Conservation (phyloP, 495 filamentous ascomycete genomes). For the Aspergillus nidulans region DNA sequence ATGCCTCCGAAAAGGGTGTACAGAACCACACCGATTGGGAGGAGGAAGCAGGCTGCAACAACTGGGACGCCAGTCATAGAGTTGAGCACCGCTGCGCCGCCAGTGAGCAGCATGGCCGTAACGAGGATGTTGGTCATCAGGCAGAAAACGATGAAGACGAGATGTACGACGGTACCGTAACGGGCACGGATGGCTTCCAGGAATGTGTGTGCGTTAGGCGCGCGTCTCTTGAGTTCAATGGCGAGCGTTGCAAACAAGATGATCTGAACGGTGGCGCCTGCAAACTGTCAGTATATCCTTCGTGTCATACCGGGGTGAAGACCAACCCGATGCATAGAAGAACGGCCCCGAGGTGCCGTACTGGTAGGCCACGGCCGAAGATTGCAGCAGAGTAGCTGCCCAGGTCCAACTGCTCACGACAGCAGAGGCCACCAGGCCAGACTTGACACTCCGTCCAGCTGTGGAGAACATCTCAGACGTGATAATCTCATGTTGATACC, state of each 20-base stretch:
- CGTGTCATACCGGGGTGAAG: background rate
- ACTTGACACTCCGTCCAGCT: constrained; percentile 89
- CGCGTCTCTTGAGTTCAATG: constrained; percentile 85
- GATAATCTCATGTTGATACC: constrained; percentile 90
- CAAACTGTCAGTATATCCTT: background rate
- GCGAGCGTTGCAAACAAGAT: constrained; percentile 89
- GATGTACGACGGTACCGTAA: constrained; percentile 61
- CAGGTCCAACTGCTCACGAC: constrained; percentile 96
- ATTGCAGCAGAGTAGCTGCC: constrained; percentile 61
- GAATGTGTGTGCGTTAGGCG: constrained; percentile 84
- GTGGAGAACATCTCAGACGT: constrained; percentile 98
- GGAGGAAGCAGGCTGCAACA: constrained; percentile 83
- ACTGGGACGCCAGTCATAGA: constrained; percentile 83
- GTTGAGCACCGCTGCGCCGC: constrained; percentile 81
- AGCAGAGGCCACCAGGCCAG: constrained; percentile 89
- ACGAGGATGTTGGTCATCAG: constrained; percentile 81
- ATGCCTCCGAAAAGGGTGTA: constrained; percentile 80
- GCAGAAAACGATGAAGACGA: constrained; percentile 77
- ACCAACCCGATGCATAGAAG: constrained; percentile 67
- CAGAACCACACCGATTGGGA: constrained; percentile 78
- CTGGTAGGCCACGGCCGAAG: constrained; percentile 81
- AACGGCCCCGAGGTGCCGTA: constrained; percentile 94
- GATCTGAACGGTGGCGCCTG: constrained; percentile 57
- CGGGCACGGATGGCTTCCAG: constrained; percentile 67
- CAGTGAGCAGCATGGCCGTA: constrained; percentile 89